A percentile compares a stretch with the other conserved stretches of the same genome.
Evolutionary conservation across 257 asterid species (phyloP).

Genomic region (Fraxinus cuspidata): DNA sequence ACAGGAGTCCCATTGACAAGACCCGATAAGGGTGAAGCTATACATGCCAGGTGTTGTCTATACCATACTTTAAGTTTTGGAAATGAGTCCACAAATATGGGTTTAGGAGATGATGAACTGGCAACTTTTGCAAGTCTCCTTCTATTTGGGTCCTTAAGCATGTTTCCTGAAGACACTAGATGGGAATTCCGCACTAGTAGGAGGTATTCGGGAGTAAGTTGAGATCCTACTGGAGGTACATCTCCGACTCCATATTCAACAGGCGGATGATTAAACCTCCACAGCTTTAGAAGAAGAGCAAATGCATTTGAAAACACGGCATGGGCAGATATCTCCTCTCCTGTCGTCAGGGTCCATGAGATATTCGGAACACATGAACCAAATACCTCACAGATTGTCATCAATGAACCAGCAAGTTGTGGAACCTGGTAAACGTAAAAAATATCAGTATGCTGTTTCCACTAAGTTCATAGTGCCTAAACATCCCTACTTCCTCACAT

Average conservation of each 20-base stretch:
- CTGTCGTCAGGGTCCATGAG: conserved; percentile 70
- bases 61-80: conserved; percentile 96
- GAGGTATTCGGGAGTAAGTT: conserved; percentile 92
- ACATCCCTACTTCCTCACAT: not conserved
- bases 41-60: conserved; percentile 90
- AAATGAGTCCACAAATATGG: conserved; percentile 91
- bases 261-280: conserved; percentile 98
- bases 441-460: not conserved
- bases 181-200: conserved; percentile 75
- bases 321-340: conserved; percentile 86
- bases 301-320: conserved; percentile 93
- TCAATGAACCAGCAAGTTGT: conserved; percentile 84
- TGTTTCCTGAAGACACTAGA: conserved; percentile 57
- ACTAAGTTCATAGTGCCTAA: not conserved
- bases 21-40: conserved; percentile 92
- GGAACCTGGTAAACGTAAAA: conserved; percentile 67
- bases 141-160: conserved; percentile 71
- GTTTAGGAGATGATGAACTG: conserved; percentile 63
- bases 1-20: conserved; percentile 84
- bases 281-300: conserved; percentile 88
- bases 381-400: conserved; percentile 90
- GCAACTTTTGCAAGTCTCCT: conserved; percentile 82
- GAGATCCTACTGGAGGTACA: conserved; percentile 93
- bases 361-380: conserved; percentile 79
- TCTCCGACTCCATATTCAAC: conserved; percentile 90